Evolutionary conservation across 306 rosid species (phyloP).

Genomic region (Acacia acuminata): DNA sequence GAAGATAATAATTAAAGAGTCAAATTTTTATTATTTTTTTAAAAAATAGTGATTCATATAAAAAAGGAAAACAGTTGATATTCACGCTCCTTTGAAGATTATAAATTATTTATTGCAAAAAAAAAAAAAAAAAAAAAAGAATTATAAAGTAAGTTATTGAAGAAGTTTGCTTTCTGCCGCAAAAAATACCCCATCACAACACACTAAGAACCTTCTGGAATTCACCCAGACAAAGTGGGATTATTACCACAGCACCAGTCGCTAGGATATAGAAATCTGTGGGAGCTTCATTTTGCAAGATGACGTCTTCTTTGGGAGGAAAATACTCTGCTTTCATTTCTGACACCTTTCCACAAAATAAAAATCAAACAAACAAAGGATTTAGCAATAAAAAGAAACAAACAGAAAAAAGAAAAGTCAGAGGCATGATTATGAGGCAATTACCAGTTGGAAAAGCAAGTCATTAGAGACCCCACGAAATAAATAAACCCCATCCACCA

Average conservation of each 20-base stretch:
- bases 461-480: slow-evolving; percentile 76
- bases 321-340: slow-evolving; percentile 90
- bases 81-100: not conserved
- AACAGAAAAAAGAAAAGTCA: not conserved
- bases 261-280: slow-evolving; percentile 72
- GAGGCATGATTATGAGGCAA: not conserved
- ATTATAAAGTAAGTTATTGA: not conserved
- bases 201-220: not conserved
- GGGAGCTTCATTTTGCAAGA: slow-evolving; percentile 85
- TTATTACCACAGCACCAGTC: slow-evolving; percentile 67
- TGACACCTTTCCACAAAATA: slow-evolving; percentile 53
- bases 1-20: not conserved
- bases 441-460: slow-evolving; percentile 87
- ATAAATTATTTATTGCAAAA: too few relatives aligned
- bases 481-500: slow-evolving; percentile 61
- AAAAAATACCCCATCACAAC: not conserved
- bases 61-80: too few relatives aligned
- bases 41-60: too few relatives aligned
- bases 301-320: slow-evolving; percentile 88
- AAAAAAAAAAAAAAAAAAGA: too few relatives aligned
- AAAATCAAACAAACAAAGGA: not conserved
- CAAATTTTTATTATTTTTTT: not conserved
- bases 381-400: not conserved
- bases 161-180: not conserved
- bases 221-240: not conserved